These are phyloP conservation scores for Paecilomyces dactylethromorphus DNA, from an alignment of 2,329 filamentous ascomycete species.

Conservation along the genomic window DNA sequence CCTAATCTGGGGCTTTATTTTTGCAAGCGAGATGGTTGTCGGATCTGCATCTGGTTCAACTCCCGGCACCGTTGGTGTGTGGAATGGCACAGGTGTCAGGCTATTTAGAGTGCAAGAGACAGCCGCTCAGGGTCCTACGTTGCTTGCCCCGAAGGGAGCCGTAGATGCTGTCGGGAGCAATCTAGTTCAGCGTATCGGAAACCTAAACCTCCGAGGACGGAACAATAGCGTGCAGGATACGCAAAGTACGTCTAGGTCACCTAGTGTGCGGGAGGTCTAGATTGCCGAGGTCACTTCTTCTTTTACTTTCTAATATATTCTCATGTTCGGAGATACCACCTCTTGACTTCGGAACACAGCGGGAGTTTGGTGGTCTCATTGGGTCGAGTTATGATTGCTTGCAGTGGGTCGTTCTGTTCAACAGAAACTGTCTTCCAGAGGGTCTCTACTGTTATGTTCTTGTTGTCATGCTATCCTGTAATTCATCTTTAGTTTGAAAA, in stretches of 20 bases:
- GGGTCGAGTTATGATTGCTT: constrained; percentile 14
- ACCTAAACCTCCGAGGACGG: constrained; percentile 62
- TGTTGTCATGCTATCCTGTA: background rate
- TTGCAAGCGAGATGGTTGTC: constrained; percentile 76
- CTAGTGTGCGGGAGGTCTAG: constrained; percentile 32
- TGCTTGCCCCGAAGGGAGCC: constrained; percentile 79
- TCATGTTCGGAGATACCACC: background rate
- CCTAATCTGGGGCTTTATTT: constrained; percentile 87
- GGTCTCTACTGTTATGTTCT: background rate
- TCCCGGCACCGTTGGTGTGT: constrained; percentile 82
- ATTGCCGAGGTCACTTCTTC: background rate
- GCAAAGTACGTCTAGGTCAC: constrained; percentile 18
- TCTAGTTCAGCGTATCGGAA: constrained; percentile 78
- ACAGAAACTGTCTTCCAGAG: background rate
- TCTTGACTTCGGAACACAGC: constrained; percentile 2
- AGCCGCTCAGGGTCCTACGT: constrained; percentile 67
- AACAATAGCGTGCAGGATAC: constrained; percentile 27
- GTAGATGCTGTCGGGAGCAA: constrained; percentile 91
- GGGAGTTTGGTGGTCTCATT: background rate
- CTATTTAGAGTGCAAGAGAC: constrained; percentile 87
- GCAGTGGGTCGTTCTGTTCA: constrained; percentile 4
- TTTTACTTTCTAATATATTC: background rate
- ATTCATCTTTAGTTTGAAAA: background rate
- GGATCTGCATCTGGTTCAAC: constrained; percentile 42
- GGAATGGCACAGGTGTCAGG: constrained; percentile 84